Percentiles rank a stretch among this genome's conserved stretches.
Evolutionary conservation across 371 early-diverging fungal genomes (phyloP).

Genomic region (Syncephalis fuscata): DNA sequence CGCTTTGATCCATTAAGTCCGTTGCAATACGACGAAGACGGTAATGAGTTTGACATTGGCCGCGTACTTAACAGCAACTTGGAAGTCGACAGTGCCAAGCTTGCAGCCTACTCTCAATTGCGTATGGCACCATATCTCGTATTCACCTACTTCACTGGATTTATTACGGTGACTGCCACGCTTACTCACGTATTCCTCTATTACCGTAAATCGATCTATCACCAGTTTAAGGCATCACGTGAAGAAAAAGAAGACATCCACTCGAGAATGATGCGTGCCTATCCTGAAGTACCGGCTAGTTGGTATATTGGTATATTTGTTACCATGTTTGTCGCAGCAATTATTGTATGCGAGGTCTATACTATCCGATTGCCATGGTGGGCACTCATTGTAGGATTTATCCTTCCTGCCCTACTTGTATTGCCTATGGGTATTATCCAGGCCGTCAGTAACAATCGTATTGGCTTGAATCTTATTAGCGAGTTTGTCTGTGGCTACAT

Average conservation of each 20-base stretch:
- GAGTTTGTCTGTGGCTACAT: conserved; percentile 41
- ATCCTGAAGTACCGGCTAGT: conserved; percentile 38
- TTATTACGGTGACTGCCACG: conserved; percentile 19
- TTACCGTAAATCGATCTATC: conserved; percentile 39
- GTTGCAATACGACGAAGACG: neutral
- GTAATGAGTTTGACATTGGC: too few species aligned
- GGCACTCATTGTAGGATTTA: conserved; percentile 14
- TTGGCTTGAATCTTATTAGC: conserved; percentile 41
- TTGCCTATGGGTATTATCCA: conserved; percentile 20
- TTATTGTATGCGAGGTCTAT: conserved; percentile 19
- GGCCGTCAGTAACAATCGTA: conserved; percentile 16
- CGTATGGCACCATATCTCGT: too few species aligned
- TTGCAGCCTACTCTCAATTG: too few species aligned
- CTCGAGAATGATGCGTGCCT: conserved; percentile 46
- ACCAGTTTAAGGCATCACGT: conserved; percentile 33
- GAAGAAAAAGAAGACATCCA: conserved; percentile 43
- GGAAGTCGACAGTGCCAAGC: too few species aligned
- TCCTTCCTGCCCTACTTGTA: conserved; percentile 12
- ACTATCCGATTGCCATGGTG: conserved; percentile 2
- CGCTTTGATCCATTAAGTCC: conserved; percentile 8
- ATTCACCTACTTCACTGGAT: too few species aligned
- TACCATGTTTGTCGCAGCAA: conserved; percentile 12
- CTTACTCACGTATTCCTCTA: conserved; percentile 40
- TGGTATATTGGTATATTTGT: conserved; percentile 27
- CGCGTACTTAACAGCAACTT: too few species aligned